A percentile compares a stretch with the other conserved stretches of the same genome.
Evolutionary conservation across 106 monocot genomes (phyloP).

Genomic region (Agapanthus africanus): DNA sequence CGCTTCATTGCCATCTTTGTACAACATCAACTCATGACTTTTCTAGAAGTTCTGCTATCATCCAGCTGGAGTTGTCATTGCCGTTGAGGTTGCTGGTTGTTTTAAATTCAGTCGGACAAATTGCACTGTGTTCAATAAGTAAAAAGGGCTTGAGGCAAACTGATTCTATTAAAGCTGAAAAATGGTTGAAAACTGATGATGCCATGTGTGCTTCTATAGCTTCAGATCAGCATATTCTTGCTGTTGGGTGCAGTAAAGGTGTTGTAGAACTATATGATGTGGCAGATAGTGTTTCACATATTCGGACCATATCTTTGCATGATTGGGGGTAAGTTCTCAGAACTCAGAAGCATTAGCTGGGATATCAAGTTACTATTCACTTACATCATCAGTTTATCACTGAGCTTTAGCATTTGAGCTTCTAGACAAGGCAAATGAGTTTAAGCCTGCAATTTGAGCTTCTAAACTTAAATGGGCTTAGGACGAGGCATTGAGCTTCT

Average conservation of each 20-base stretch:
- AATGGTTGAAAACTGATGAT: constrained; percentile 62
- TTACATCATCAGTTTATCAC: too few relatives aligned
- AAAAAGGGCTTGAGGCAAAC: constrained; percentile 77
- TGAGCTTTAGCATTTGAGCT: too few relatives aligned
- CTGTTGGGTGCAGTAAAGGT: constrained; percentile 85
- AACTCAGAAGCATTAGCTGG: not conserved
- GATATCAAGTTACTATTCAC: not conserved
- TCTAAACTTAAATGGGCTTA: too few relatives aligned
- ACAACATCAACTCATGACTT: constrained; percentile 13
- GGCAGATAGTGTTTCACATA: constrained; percentile 42
- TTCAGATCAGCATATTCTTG: constrained; percentile 85
- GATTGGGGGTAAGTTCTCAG: constrained; percentile 99
- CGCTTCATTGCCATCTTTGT: constrained; percentile 28
- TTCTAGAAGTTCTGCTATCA: constrained; percentile 41
- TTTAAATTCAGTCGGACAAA: constrained; percentile 65
- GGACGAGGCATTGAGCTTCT: too few relatives aligned
- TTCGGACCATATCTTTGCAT: constrained; percentile 81
- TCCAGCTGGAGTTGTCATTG: constrained; percentile 75
- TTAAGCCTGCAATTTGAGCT: too few relatives aligned
- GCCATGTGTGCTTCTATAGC: constrained; percentile 81
- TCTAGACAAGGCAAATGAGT: too few relatives aligned
- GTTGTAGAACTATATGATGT: constrained; percentile 90
- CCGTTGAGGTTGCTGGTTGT: constrained; percentile 62
- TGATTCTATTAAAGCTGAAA: constrained; percentile 62
- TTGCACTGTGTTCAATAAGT: constrained; percentile 67